These are phyloP conservation scores for Phytophthora hybrid DNA, from an alignment of 352 stramenopile genomes.

Conservation along the genomic window DNA sequence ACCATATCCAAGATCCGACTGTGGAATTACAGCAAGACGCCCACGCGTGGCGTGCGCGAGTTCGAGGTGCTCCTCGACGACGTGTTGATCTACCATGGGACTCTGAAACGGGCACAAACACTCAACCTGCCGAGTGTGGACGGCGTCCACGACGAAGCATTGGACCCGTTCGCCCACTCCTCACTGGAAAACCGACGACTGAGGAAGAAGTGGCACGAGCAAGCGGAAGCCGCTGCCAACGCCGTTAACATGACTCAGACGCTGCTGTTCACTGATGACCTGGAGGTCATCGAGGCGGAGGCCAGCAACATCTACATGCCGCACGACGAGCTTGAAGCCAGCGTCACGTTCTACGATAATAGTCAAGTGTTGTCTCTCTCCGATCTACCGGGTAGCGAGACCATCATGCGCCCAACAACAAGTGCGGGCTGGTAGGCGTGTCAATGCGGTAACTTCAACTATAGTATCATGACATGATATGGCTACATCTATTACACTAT, in stretches of 20 bases:
- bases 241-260: slow-evolving; percentile 70
- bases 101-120: slow-evolving; percentile 52
- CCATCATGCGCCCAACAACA: slow-evolving; percentile 52
- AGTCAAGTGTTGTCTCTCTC: slow-evolving; percentile 76
- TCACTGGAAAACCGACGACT: slow-evolving; percentile 52
- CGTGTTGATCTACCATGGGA: slow-evolving; percentile 77
- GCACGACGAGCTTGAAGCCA: slow-evolving; percentile 68
- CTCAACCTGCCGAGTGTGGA: slow-evolving; percentile 42
- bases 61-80: slow-evolving; percentile 90
- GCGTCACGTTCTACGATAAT: slow-evolving; percentile 80
- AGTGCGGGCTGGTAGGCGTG: slow-evolving; percentile 48
- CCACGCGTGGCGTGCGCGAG: slow-evolving; percentile 73
- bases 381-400: slow-evolving; percentile 54
- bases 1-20: slow-evolving; percentile 83
- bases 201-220: slow-evolving; percentile 52
- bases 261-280: slow-evolving; percentile 82
- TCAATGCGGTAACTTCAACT: slow-evolving; percentile 3
- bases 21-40: slow-evolving; percentile 92
- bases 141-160: slow-evolving; percentile 8
- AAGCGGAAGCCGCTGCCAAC: slow-evolving; percentile 50
- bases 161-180: neutral
- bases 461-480: neutral
- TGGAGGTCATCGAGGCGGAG: slow-evolving; percentile 62
- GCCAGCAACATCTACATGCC: slow-evolving; percentile 62
- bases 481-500: neutral